Percentiles rank a stretch among this genome's conserved stretches.
Evolutionary conservation across 2,329 filamentous ascomycete genomes (phyloP).

Genomic region (Colletotrichum eremochloae): DNA sequence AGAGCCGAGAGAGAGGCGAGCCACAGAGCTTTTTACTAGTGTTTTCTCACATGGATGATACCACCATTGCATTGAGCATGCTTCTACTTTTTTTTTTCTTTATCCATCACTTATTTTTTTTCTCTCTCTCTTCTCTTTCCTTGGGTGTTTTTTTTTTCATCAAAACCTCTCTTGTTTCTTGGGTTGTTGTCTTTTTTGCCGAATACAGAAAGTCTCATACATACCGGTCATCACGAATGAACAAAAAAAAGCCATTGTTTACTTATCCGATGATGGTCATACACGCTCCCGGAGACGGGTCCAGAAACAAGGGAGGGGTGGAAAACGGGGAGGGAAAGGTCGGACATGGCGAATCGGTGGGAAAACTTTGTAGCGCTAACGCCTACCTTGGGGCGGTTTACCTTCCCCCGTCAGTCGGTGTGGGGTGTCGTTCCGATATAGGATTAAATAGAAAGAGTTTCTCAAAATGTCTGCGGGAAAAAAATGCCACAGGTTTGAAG

Average conservation of each 20-base stretch:
- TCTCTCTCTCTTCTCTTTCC: constrained; percentile 23
- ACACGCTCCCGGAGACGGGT: background rate
- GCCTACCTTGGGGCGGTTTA: constrained; percentile 16
- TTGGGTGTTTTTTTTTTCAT: constrained; percentile 24
- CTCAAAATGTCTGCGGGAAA: background rate
- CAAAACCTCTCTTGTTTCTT: constrained; percentile 41
- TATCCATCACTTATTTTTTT: constrained; percentile 32
- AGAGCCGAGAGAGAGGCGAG: constrained; percentile 37
- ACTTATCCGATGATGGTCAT: constrained; percentile 23
- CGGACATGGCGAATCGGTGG: constrained; percentile 3
- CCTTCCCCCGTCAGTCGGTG: constrained; percentile 2
- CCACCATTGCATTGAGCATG: constrained; percentile 57
- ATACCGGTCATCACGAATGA: constrained; percentile 38
- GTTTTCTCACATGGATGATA: constrained; percentile 56
- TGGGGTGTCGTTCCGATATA: constrained; percentile 23
- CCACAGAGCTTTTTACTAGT: constrained; percentile 42
- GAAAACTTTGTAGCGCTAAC: constrained; percentile 12
- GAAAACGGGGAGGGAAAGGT: constrained; percentile 3
- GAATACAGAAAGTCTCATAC: constrained; percentile 38
- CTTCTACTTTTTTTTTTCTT: constrained; percentile 45
- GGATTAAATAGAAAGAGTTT: constrained; percentile 38
- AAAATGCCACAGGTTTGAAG: background rate
- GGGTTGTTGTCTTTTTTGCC: constrained; percentile 32
- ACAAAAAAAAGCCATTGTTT: constrained; percentile 31
- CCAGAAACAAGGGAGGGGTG: background rate